Percentiles rank a stretch among this genome's conserved stretches.
Evolutionary conservation across 2,329 filamentous ascomycete genomes (phyloP).

Genomic region (Simplicillium sp.): DNA sequence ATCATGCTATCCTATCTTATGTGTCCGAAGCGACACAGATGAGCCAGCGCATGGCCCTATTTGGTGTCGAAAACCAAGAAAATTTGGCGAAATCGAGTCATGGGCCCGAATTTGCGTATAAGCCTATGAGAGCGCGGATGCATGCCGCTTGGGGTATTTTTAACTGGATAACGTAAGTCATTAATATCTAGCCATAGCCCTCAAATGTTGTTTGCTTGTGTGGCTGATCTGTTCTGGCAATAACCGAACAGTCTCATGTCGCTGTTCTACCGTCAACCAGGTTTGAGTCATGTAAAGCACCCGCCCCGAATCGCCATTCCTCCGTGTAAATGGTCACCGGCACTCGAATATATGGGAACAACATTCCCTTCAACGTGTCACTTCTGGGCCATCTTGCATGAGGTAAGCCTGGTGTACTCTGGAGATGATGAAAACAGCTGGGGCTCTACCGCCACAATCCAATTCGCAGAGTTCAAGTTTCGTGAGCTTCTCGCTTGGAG

Average conservation of each 20-base stretch:
- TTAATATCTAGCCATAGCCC: not conserved
- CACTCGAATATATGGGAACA: slow-evolving; percentile 12
- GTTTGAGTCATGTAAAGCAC: slow-evolving; percentile 12
- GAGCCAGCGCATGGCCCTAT: slow-evolving; percentile 19
- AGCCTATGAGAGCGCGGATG: slow-evolving; percentile 7
- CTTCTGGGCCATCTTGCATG: slow-evolving; percentile 29
- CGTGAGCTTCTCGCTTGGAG: slow-evolving; percentile 28
- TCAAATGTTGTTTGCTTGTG: not conserved
- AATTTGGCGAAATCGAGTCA: not conserved
- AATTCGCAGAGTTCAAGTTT: slow-evolving; percentile 25
- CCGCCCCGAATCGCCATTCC: slow-evolving; percentile 5
- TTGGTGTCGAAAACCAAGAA: slow-evolving; percentile 5
- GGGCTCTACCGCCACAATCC: slow-evolving; percentile 6
- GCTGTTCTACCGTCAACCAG: slow-evolving; percentile 22
- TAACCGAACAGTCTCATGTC: slow-evolving; percentile 16
- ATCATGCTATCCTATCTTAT: slow-evolving; percentile 22
- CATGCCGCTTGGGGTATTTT: slow-evolving; percentile 22
- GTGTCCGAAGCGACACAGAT: slow-evolving; percentile 17
- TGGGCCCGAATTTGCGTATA: not conserved
- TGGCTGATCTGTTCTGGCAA: not conserved
- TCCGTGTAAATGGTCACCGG: not conserved
- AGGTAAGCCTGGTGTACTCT: slow-evolving; percentile 18
- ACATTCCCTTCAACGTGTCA: slow-evolving; percentile 21
- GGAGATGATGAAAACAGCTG: slow-evolving; percentile 7
- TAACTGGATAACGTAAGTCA: slow-evolving; percentile 28